A percentile compares a stretch with the other conserved stretches of the same genome.
phyloP scores from a whole-genome alignment of 2,329 filamentous ascomycete species.

The Paraphaeosphaeria sporulosa region DNA sequence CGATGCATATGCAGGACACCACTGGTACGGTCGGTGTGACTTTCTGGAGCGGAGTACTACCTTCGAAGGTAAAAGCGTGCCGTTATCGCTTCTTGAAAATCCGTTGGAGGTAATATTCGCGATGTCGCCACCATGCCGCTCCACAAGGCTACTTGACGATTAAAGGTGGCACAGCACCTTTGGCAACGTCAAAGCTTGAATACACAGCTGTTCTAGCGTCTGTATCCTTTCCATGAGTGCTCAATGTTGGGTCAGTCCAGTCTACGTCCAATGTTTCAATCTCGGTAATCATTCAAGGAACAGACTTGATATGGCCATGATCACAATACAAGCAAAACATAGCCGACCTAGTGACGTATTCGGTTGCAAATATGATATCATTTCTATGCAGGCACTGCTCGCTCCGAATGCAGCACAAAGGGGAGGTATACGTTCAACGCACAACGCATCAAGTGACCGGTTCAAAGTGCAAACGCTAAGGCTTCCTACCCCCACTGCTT shows the following conservation, averaged over 20 bases:
- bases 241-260: not conserved
- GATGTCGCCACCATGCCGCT: not conserved
- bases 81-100: no score
- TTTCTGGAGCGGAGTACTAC: not conserved
- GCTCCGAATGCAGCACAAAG: not conserved
- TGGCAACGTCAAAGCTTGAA: not conserved
- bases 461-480: not conserved
- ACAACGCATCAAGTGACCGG: not conserved
- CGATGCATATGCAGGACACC: not conserved
- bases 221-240: no score
- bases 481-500: slow-evolving; percentile 7
- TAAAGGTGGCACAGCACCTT: not conserved
- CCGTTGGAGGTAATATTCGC: no score
- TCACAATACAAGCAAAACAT: not conserved
- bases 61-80: not conserved
- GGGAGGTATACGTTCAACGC: not conserved
- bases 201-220: not conserved
- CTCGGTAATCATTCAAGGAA: not conserved
- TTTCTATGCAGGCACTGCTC: slow-evolving; percentile 1
- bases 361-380: slow-evolving; percentile 2
- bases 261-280: not conserved
- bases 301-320: not conserved
- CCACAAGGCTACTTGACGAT: not conserved
- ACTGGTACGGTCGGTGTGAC: not conserved
- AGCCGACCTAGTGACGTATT: not conserved